These are phyloP conservation scores for Chlamydomonas reinhardtii DNA, from an alignment of 163 green algal species.

Conservation along the genomic window DNA sequence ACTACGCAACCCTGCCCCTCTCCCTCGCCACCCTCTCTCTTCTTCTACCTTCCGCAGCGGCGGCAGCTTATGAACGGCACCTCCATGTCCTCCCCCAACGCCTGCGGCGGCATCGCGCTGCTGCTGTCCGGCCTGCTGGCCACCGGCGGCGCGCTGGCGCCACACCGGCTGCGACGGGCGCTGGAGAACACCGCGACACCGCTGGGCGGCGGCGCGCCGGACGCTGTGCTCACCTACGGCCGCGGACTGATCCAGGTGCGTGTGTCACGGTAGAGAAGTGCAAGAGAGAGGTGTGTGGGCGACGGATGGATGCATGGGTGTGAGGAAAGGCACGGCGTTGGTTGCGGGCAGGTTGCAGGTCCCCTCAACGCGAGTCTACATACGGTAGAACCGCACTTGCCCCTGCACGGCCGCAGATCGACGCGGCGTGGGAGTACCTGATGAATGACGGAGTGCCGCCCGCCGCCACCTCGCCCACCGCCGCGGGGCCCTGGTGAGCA, in stretches of 20 bases:
- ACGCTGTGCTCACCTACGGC: slow-evolving; percentile 84
- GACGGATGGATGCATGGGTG: no score
- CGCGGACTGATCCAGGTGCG: slow-evolving; percentile 87
- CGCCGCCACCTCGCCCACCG: neutral
- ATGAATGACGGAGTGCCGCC: neutral
- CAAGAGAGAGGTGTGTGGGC: no score
- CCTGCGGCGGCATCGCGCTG: slow-evolving; percentile 87
- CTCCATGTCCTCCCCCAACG: slow-evolving; percentile 87
- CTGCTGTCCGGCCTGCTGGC: slow-evolving; percentile 78
- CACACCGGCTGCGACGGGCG: slow-evolving; percentile 75
- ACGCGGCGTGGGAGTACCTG: slow-evolving; percentile 76
- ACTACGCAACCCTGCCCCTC: no score
- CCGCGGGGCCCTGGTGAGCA: neutral
- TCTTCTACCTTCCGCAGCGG: slow-evolving; percentile 53
- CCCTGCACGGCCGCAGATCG: slow-evolving; percentile 67
- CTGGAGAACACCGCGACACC: slow-evolving; percentile 85
- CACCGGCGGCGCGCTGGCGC: slow-evolving; percentile 44
- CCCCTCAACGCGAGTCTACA: no score
- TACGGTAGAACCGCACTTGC: no score
- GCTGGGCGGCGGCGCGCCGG: slow-evolving; percentile 58
- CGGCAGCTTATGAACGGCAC: slow-evolving; percentile 96
- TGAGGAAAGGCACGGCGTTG: no score
- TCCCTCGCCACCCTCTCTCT: no score
- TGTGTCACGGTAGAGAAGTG: no score
- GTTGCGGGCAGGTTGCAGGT: no score